A percentile compares a stretch with the other conserved stretches of the same genome.
These are phyloP conservation scores for Vaccinium darrowii DNA, from an alignment of 148 eudicot species.

Conservation along the genomic window DNA sequence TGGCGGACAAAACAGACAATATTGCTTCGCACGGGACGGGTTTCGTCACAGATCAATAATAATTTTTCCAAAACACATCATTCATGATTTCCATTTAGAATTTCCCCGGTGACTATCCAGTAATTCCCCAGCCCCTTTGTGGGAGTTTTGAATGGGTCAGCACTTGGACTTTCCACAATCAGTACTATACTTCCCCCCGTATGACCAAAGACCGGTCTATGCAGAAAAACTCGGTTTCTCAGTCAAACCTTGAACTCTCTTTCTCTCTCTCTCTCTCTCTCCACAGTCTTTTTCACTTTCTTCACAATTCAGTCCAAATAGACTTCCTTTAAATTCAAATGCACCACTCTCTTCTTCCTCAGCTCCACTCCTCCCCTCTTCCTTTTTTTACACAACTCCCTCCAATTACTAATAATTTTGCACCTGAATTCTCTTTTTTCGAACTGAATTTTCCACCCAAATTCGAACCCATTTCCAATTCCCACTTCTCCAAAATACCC, in stretches of 20 bases:
- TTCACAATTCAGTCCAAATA: conserved; percentile 6
- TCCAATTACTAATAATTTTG: not conserved
- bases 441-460: not conserved
- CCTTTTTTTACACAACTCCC: not conserved
- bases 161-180: conserved; percentile 23
- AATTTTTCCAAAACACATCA: not conserved
- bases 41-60: not conserved
- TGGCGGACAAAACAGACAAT: too few relatives aligned
- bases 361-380: conserved; percentile 3
- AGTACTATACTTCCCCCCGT: not conserved
- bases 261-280: conserved; percentile 28
- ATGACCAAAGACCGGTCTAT: conserved; percentile 56
- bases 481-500: not conserved
- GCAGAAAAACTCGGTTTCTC: conserved; percentile 50
- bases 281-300: not conserved
- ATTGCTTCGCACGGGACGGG: not conserved
- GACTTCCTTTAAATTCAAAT: conserved; percentile 24
- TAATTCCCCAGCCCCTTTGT: not conserved
- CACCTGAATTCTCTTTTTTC: not conserved
- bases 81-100: not conserved
- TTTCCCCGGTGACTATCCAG: not conserved
- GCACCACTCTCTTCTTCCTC: conserved; percentile 17
- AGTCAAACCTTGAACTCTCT: conserved; percentile 38
- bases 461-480: not conserved
- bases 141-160: conserved; percentile 56